Evolutionary conservation across 352 stramenopile species (phyloP).

Genomic region (Phytopythium mirpurense): DNA sequence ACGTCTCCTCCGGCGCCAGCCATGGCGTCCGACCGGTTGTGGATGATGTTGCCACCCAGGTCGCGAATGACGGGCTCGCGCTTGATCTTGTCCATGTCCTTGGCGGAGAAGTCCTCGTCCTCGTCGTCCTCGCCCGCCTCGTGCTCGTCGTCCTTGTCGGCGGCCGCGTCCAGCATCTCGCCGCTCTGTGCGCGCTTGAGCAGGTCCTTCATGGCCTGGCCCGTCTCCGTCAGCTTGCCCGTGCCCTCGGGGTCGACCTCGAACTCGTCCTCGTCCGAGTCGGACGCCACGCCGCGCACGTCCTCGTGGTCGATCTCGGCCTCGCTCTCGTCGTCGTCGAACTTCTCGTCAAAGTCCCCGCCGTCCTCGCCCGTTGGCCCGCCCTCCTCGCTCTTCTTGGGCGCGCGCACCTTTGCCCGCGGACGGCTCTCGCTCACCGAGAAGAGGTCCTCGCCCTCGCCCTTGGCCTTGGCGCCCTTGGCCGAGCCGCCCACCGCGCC

Average conservation of each 20-base stretch:
- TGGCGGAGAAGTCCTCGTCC: constrained; percentile 69
- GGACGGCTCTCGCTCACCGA: constrained; percentile 40
- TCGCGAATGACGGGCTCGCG: constrained; percentile 23
- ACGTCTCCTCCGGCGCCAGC: constrained; percentile 4
- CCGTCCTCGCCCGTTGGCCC: constrained; percentile 75
- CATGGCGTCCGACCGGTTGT: constrained; percentile 40
- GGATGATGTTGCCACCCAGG: constrained; percentile 78
- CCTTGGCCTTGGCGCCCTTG: constrained; percentile 25
- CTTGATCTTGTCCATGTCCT: constrained; percentile 81
- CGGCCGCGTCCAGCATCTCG: constrained; percentile 52
- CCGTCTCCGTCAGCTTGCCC: constrained; percentile 76
- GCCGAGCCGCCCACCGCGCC: constrained; percentile 34
- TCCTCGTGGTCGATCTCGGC: constrained; percentile 76
- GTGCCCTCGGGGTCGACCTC: constrained; percentile 60
- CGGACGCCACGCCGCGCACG: constrained; percentile 50
- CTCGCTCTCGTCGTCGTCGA: constrained; percentile 85
- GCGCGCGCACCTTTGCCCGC: constrained; percentile 35
- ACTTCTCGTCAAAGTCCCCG: constrained; percentile 85
- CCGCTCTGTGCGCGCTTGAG: constrained; percentile 73
- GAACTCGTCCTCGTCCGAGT: constrained; percentile 77
- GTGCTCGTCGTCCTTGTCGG: constrained; percentile 61
- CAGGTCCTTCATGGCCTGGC: constrained; percentile 81
- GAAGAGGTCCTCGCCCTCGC: constrained; percentile 65
- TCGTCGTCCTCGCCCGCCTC: constrained; percentile 34
- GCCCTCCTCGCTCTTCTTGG: constrained; percentile 39